phyloP scores from a whole-genome alignment of 495 filamentous ascomycete genomes.

The Chaetomium cochliodes region DNA sequence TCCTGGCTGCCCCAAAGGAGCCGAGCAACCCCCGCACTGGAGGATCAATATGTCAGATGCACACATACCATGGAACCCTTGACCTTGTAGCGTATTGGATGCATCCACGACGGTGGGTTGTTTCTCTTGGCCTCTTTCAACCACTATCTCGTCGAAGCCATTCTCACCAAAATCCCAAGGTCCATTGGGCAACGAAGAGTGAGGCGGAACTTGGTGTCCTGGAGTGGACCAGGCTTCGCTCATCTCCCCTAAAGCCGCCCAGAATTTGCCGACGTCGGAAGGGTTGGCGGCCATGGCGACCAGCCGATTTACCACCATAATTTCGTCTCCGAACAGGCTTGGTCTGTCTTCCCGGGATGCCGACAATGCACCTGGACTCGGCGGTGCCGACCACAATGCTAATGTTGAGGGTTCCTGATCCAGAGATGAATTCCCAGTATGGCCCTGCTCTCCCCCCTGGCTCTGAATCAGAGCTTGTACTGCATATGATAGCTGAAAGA shows the following conservation, averaged over 20 bases:
- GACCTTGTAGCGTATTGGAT: background rate
- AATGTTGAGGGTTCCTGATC: background rate
- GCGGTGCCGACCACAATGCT: background rate
- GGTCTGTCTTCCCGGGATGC: background rate
- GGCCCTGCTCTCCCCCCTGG: background rate
- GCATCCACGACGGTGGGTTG: background rate
- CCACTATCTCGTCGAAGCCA: background rate
- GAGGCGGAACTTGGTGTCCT: background rate
- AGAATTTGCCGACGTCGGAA: constrained; percentile 3
- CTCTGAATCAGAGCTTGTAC: constrained; percentile 36
- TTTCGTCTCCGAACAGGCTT: background rate
- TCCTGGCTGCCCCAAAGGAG: background rate
- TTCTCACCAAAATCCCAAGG: background rate
- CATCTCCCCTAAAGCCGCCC: background rate
- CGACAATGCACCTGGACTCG: background rate
- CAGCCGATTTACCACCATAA: background rate
- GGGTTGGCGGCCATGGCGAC: background rate
- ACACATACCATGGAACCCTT: background rate
- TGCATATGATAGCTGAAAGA: constrained; percentile 43
- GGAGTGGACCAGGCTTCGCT: background rate
- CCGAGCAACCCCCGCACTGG: background rate
- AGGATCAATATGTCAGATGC: background rate
- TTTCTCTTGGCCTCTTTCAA: background rate
- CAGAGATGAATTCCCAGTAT: background rate
- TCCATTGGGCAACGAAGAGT: background rate